phyloP scores from a whole-genome alignment of 2,329 filamentous ascomycete species.

The Macrophomina pseudophaseolina region DNA sequence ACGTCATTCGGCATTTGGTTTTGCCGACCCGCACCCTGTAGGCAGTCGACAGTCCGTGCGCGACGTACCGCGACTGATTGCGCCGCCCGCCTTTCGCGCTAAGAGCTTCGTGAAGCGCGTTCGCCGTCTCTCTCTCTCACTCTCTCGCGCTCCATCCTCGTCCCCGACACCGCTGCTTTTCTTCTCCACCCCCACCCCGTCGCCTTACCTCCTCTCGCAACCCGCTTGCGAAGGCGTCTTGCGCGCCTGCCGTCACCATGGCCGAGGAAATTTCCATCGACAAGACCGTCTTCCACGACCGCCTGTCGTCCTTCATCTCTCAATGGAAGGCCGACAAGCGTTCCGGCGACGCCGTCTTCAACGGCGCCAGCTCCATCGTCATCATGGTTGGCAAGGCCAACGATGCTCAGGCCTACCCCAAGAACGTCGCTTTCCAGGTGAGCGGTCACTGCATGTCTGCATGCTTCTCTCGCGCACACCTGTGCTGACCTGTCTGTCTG shows the following conservation, averaged over 20 bases:
- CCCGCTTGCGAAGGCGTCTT: conserved; percentile 31
- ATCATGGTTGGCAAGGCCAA: conserved; percentile 95
- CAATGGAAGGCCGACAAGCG: conserved; percentile 98
- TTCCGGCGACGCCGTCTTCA: conserved; percentile 81
- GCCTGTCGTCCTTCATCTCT: conserved; percentile 82
- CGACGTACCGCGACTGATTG: background rate
- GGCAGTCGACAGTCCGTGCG: background rate
- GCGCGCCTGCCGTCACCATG: conserved; percentile 53
- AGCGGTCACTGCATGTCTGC: conserved; percentile 41
- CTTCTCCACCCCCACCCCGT: conserved; percentile 28
- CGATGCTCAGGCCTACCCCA: conserved; percentile 84
- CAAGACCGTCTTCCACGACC: conserved; percentile 90
- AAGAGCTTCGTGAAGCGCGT: conserved; percentile 28
- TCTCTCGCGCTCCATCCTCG: conserved; percentile 13
- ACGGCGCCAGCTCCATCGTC: conserved; percentile 83
- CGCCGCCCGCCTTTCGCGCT: conserved; percentile 18
- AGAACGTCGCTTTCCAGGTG: conserved; percentile 96
- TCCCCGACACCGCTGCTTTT: conserved; percentile 18
- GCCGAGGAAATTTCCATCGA: conserved; percentile 86
- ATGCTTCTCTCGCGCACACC: background rate
- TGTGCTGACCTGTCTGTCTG: conserved; percentile 30
- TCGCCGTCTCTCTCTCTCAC: conserved; percentile 6
- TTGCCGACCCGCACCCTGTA: conserved; percentile 2
- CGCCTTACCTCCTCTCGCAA: conserved; percentile 29
- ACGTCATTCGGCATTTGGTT: conserved; percentile 21